A percentile compares a stretch with the other conserved stretches of the same genome.
Conservation (phyloP, 1,284 basidiomycete genomes). For the Anthracocystis panici-leucophaei region DNA sequence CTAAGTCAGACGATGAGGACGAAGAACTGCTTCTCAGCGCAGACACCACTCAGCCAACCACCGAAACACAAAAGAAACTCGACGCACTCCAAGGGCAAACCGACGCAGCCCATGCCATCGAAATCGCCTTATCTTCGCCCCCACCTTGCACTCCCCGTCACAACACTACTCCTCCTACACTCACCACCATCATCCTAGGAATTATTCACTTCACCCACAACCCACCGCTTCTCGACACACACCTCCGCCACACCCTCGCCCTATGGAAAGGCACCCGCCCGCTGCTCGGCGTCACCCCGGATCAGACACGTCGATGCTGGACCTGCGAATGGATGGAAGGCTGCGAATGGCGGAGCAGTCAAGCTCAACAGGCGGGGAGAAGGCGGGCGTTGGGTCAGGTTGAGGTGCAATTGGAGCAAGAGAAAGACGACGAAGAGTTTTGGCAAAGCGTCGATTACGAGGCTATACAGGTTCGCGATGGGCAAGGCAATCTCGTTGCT, state of each 20-base stretch:
- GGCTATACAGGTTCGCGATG: slow-evolving; percentile 21
- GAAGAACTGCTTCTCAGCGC: background rate
- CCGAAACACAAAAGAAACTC: slow-evolving; percentile 13
- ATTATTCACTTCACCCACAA: slow-evolving; percentile 44
- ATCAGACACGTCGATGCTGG: slow-evolving; percentile 53
- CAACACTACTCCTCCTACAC: slow-evolving; percentile 2
- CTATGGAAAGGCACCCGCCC: slow-evolving; percentile 54
- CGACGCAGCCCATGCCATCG: slow-evolving; percentile 18
- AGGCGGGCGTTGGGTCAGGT: background rate
- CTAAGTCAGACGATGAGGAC: background rate
- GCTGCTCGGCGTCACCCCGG: slow-evolving; percentile 41
- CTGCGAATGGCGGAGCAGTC: slow-evolving; percentile 60
- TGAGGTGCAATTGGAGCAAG: background rate
- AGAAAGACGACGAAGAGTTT: slow-evolving; percentile 26
- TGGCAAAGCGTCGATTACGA: slow-evolving; percentile 38
- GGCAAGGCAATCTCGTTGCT: slow-evolving; percentile 24
- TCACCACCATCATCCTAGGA: slow-evolving; percentile 31
- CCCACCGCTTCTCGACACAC: slow-evolving; percentile 29
- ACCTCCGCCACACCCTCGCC: slow-evolving; percentile 40
- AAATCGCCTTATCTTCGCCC: slow-evolving; percentile 16
- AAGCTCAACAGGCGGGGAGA: slow-evolving; percentile 3
- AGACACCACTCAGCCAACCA: background rate
- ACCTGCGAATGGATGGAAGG: slow-evolving; percentile 60
- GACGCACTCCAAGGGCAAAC: slow-evolving; percentile 29
- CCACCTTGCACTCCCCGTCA: slow-evolving; percentile 10